phyloP scores from a whole-genome alignment of 2,329 filamentous ascomycete species.

The Aspergillus sp. region DNA sequence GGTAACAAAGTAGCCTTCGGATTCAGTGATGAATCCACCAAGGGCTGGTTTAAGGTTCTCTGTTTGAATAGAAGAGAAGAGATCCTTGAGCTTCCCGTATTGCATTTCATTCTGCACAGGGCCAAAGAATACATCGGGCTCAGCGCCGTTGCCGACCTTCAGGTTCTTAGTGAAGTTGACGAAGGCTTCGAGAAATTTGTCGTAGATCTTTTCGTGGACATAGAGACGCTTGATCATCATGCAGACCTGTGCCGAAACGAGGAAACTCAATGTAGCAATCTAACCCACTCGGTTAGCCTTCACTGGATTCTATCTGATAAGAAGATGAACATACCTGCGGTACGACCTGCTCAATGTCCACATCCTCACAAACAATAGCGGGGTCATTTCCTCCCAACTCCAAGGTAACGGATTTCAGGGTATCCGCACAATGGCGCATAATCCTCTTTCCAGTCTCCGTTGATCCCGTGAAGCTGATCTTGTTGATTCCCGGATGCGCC shows the following conservation, averaged over 20 bases:
- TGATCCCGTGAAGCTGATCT: conserved; percentile 60
- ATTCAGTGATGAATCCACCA: conserved; percentile 44
- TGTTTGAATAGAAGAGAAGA: conserved; percentile 58
- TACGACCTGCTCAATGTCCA: conserved; percentile 47
- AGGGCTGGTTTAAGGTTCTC: conserved; percentile 55
- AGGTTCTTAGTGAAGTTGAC: conserved; percentile 44
- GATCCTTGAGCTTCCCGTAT: conserved; percentile 58
- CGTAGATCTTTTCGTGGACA: conserved; percentile 59
- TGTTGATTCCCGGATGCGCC: conserved; percentile 52
- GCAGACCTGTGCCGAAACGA: conserved; percentile 57
- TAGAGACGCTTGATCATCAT: conserved; percentile 59
- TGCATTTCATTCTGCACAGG: conserved; percentile 66
- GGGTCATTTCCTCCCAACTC: conserved; percentile 57
- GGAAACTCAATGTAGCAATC: conserved; percentile 48
- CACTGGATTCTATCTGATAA: too few relatives aligned
- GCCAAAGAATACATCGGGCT: conserved; percentile 52
- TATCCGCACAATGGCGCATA: conserved; percentile 49
- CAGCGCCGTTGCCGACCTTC: conserved; percentile 35
- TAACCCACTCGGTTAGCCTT: too few relatives aligned
- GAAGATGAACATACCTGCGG: not conserved
- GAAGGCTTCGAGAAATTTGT: conserved; percentile 50
- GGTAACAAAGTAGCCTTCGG: conserved; percentile 56
- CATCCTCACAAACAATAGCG: conserved; percentile 53
- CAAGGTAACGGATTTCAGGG: conserved; percentile 55
- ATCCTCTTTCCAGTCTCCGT: conserved; percentile 52